Conservation (phyloP, 768 basidiomycete genomes). For the Russula sp. region DNA sequence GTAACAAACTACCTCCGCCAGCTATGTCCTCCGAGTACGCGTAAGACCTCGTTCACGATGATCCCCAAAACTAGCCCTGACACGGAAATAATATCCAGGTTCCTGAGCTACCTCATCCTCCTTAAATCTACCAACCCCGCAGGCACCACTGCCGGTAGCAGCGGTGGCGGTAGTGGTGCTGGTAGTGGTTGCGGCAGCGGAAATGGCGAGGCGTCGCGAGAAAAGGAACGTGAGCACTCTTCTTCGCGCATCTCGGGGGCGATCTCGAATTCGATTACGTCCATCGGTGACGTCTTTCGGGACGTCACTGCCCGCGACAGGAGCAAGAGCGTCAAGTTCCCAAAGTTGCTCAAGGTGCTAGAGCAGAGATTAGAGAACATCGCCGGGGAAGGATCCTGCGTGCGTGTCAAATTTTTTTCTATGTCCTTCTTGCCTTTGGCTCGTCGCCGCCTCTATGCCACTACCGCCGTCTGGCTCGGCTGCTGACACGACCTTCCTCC, state of each 20-base stretch:
- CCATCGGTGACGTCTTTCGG: slow-evolving; percentile 74
- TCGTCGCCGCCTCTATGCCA: neutral
- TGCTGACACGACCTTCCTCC: neutral
- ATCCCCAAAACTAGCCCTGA: too few relatives aligned
- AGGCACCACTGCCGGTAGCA: slow-evolving; percentile 20
- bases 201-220: slow-evolving; percentile 32
- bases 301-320: slow-evolving; percentile 58
- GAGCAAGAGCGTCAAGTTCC: slow-evolving; percentile 84
- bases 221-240: slow-evolving; percentile 57
- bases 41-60: slow-evolving; percentile 41
- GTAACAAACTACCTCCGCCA: slow-evolving; percentile 29
- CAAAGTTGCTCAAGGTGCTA: slow-evolving; percentile 85
- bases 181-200: too few relatives aligned
- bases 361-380: slow-evolving; percentile 88
- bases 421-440: neutral
- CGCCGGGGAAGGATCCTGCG: slow-evolving; percentile 84
- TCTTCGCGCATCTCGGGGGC: slow-evolving; percentile 56
- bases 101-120: slow-evolving; percentile 64
- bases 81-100: slow-evolving; percentile 36
- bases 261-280: slow-evolving; percentile 48
- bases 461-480: too few relatives aligned
- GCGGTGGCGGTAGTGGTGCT: slow-evolving; percentile 1
- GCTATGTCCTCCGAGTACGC: slow-evolving; percentile 80
- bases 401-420: slow-evolving; percentile 41
- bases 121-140: slow-evolving; percentile 43